These are phyloP conservation scores for Melastoma malabathricum DNA, from an alignment of 345 rosid species.

Conservation along the genomic window DNA sequence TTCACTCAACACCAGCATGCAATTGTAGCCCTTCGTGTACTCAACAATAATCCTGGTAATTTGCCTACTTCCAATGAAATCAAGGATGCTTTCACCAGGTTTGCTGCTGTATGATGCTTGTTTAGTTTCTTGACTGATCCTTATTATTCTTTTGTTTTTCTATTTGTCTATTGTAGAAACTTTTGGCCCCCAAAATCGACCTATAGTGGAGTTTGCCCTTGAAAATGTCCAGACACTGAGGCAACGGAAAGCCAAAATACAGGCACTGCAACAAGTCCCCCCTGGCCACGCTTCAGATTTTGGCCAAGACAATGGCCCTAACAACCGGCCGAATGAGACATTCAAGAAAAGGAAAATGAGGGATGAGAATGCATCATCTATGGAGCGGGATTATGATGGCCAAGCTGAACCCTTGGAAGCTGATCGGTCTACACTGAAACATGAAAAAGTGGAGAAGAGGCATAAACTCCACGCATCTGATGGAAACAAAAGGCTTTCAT, in stretches of 20 bases:
- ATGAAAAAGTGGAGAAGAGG: conserved; percentile 20
- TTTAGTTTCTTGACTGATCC: neutral
- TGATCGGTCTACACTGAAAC: conserved; percentile 8
- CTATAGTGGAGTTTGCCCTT: conserved; percentile 72
- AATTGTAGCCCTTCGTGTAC: conserved; percentile 83
- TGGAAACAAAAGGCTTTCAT: neutral
- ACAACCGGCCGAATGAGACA: conserved; percentile 12
- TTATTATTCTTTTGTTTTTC: neutral
- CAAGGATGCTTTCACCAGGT: neutral
- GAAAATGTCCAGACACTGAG: conserved; percentile 68
- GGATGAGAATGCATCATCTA: conserved; percentile 15
- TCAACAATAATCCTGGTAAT: conserved; percentile 82
- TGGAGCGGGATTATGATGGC: conserved; percentile 9
- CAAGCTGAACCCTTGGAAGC: conserved; percentile 10
- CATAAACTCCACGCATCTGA: conserved; percentile 15
- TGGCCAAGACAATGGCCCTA: conserved; percentile 15
- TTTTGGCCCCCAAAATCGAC: conserved; percentile 70
- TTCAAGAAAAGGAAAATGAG: conserved; percentile 32
- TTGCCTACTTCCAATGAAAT: neutral
- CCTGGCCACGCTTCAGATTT: conserved; percentile 10
- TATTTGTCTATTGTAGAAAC: conserved; percentile 32
- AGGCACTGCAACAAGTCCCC: conserved; percentile 26
- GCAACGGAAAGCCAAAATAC: conserved; percentile 39
- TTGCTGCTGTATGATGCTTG: neutral
- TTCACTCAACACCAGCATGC: conserved; percentile 80